These are phyloP conservation scores for Ustilago loliicola DNA, from an alignment of 1,284 basidiomycete species.

Conservation along the genomic window DNA sequence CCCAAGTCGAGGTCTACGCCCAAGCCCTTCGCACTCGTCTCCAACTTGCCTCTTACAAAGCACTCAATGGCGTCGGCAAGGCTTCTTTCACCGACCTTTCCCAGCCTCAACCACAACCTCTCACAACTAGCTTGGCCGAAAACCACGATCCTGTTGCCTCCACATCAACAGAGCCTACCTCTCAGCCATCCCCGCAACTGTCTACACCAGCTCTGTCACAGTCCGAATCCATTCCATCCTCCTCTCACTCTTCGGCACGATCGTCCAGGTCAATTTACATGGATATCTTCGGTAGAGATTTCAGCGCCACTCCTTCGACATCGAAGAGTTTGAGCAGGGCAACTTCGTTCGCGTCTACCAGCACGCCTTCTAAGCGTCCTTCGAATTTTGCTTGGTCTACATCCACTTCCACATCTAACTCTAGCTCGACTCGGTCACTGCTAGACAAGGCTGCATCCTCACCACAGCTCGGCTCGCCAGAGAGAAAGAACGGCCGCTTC, in stretches of 20 bases:
- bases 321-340: conserved; percentile 21
- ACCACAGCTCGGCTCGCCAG: conserved; percentile 55
- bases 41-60: conserved; percentile 50
- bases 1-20: conserved; percentile 50
- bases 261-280: conserved; percentile 41
- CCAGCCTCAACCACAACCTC: conserved; percentile 14
- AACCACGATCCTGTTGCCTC: conserved; percentile 15
- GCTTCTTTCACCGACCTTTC: conserved; percentile 37
- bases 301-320: conserved; percentile 18
- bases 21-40: conserved; percentile 50
- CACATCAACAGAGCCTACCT: neutral
- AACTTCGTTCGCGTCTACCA: conserved; percentile 28
- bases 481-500: conserved; percentile 43
- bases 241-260: conserved; percentile 34
- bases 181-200: conserved; percentile 6
- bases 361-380: conserved; percentile 17
- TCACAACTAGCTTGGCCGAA: conserved; percentile 25
- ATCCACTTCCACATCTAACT: neutral
- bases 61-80: conserved; percentile 39
- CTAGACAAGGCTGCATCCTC: conserved; percentile 49
- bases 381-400: neutral
- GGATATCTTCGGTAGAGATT: conserved; percentile 52
- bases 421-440: conserved; percentile 15
- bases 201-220: conserved; percentile 41
- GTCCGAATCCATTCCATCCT: conserved; percentile 30